These are phyloP conservation scores for Podospora comata DNA, from an alignment of 495 filamentous ascomycete genomes.

Conservation along the genomic window DNA sequence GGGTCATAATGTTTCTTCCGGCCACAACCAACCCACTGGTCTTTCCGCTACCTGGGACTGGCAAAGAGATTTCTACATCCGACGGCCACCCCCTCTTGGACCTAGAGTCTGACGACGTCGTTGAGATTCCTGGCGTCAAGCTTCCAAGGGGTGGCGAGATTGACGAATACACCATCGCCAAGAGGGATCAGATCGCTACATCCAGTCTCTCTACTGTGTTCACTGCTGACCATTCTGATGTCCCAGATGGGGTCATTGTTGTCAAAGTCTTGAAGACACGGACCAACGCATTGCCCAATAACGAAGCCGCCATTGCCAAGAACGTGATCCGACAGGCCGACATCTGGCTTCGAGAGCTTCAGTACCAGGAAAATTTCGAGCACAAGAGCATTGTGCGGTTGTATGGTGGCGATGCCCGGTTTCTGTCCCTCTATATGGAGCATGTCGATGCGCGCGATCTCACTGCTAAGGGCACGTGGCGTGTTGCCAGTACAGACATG, in stretches of 20 bases:
- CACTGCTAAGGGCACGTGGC: constrained; percentile 40
- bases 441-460: constrained; percentile 49
- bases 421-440: constrained; percentile 51
- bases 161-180: constrained; percentile 46
- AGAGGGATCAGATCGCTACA: constrained; percentile 44
- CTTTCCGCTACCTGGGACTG: constrained; percentile 40
- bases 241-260: constrained; percentile 45
- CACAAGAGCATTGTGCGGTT: constrained; percentile 48
- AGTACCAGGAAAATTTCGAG: constrained; percentile 44
- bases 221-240: constrained; percentile 44
- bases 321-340: constrained; percentile 51
- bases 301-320: constrained; percentile 39
- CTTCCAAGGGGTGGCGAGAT: constrained; percentile 42
- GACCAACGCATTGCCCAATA: constrained; percentile 29
- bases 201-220: constrained; percentile 48
- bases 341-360: constrained; percentile 49
- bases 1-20: constrained; percentile 48
- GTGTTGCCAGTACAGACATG: constrained; percentile 35
- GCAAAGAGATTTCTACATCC: constrained; percentile 42
- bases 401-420: constrained; percentile 49
- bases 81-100: constrained; percentile 47
- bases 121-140: constrained; percentile 37
- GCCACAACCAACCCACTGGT: constrained; percentile 42
- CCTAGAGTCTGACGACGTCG: constrained; percentile 40
- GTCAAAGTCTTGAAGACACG: constrained; percentile 51